Evolutionary conservation across 495 filamentous ascomycete species (phyloP).

Genomic region (Podospora tetraspora): DNA sequence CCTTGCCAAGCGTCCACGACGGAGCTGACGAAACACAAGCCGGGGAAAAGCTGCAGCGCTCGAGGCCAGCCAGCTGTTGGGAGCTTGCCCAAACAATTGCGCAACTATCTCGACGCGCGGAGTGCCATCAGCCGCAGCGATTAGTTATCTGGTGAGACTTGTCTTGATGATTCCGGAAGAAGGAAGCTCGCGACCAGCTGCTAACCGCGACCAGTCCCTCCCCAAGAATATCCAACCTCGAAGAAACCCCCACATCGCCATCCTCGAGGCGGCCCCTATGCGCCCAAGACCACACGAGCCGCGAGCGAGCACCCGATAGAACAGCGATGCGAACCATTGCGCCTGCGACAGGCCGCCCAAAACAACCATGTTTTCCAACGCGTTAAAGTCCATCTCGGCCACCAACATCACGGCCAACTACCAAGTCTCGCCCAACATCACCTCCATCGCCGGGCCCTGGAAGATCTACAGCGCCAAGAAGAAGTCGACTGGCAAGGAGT

Average conservation of each 20-base stretch:
- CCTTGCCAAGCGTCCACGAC: constrained; percentile 9
- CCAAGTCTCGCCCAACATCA: constrained; percentile 61
- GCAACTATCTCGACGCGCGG: neutral
- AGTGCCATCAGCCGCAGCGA: too few relatives aligned
- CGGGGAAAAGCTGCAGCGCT: constrained; percentile 1
- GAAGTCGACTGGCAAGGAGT: constrained; percentile 80
- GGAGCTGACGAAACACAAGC: constrained; percentile 9
- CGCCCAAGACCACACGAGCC: neutral
- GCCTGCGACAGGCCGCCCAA: constrained; percentile 5
- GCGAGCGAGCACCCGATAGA: neutral
- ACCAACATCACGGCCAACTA: constrained; percentile 89
- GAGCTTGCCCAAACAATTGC: neutral
- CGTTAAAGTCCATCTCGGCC: constrained; percentile 83
- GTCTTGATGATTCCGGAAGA: neutral
- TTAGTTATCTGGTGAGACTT: neutral
- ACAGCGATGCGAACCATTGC: constrained; percentile 13
- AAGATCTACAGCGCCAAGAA: constrained; percentile 97
- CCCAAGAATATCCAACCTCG: neutral
- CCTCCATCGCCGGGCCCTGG: constrained; percentile 81
- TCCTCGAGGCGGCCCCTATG: neutral
- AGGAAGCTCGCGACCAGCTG: neutral
- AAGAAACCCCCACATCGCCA: neutral
- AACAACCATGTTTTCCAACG: constrained; percentile 77
- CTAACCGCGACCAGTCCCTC: neutral
- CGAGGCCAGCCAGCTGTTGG: neutral